Conservation (phyloP, 2,329 filamentous ascomycete genomes). For the Fusarium siculi region DNA sequence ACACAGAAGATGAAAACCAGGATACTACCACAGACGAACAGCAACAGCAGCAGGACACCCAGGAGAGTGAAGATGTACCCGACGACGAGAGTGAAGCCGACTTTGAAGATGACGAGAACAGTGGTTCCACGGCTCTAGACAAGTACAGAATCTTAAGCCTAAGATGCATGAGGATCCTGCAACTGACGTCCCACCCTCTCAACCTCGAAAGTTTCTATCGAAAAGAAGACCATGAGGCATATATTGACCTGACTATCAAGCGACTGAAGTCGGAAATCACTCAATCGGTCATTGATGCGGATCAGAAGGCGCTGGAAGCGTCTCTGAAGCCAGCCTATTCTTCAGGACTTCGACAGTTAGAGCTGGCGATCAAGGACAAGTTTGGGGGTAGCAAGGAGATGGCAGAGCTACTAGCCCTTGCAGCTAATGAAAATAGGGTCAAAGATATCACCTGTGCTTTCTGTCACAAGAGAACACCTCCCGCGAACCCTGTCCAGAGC, state of each 20-base stretch:
- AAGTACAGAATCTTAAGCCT: not conserved
- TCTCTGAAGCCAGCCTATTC: not conserved
- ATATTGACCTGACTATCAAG: not conserved
- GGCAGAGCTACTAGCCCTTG: conserved; percentile 27
- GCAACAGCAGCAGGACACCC: accelerated
- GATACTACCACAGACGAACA: not conserved
- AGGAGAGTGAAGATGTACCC: accelerated
- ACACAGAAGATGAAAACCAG: accelerated
- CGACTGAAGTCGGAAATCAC: not conserved
- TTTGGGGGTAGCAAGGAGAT: conserved; percentile 31
- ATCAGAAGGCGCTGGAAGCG: accelerated
- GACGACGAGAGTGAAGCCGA: not conserved
- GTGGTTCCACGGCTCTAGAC: accelerated
- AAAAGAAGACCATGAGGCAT: not conserved
- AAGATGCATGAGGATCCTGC: conserved; percentile 11
- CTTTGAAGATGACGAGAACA: not conserved
- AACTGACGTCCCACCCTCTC: conserved; percentile 44
- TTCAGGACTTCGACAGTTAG: not conserved
- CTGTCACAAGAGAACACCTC: not conserved
- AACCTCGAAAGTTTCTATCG: conserved; percentile 44
- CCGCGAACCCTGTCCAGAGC: not conserved
- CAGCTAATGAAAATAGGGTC: conserved; percentile 16
- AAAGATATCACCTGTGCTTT: not conserved
- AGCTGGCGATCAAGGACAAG: accelerated
- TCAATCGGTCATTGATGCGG: accelerated